Evolutionary conservation across 2,329 filamentous ascomycete species (phyloP).

Genomic region (Ophidiomyces ophidiicola): DNA sequence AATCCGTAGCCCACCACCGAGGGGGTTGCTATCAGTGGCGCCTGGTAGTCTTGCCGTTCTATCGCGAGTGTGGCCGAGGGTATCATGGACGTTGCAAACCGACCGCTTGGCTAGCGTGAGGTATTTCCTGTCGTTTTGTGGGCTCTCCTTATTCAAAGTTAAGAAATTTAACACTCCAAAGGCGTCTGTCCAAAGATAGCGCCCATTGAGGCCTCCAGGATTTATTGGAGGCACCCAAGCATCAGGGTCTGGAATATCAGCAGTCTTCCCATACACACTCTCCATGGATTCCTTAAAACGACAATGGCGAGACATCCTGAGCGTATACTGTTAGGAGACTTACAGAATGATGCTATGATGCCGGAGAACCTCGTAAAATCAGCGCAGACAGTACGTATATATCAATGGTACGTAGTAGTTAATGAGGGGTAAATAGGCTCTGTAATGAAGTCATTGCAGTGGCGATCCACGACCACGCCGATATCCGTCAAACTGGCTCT

Average conservation of each 20-base stretch:
- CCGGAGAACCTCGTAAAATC: background rate
- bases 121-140: constrained; percentile 29
- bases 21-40: constrained; percentile 41
- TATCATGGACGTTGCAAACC: constrained; percentile 40
- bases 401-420: too few relatives aligned
- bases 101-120: constrained; percentile 40
- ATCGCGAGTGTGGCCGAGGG: constrained; percentile 43
- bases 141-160: constrained; percentile 37
- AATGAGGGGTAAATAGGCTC: background rate
- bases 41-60: constrained; percentile 36
- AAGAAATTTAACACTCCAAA: constrained; percentile 50
- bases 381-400: too few relatives aligned
- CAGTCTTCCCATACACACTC: constrained; percentile 31
- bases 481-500: too few relatives aligned
- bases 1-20: constrained; percentile 46
- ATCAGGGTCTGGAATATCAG: constrained; percentile 21
- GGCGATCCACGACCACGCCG: too few relatives aligned
- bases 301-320: constrained; percentile 10
- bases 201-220: constrained; percentile 44
- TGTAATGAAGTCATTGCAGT: constrained; percentile 4
- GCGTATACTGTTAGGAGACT: too few relatives aligned
- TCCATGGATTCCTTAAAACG: constrained; percentile 22
- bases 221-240: constrained; percentile 39
- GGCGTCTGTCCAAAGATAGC: constrained; percentile 51
- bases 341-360: too few relatives aligned